Evolutionary conservation across 305 asterid species (phyloP).

Genomic region (Andrographis paniculata): DNA sequence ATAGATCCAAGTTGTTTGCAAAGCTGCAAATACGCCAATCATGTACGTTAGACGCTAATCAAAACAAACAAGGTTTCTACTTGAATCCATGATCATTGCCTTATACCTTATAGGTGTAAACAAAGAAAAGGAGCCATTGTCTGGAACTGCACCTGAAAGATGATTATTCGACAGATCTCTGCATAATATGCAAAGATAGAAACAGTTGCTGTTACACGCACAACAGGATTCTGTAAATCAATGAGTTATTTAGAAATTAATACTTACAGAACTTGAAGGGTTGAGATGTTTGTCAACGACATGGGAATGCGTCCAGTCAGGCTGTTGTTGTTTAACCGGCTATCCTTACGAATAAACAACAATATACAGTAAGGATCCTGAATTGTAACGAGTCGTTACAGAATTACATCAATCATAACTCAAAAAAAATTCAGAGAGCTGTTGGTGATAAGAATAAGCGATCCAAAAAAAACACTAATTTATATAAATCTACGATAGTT

Average conservation of each 20-base stretch:
- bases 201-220: conserved; percentile 10
- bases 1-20: conserved; percentile 84
- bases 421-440: background rate
- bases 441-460: background rate
- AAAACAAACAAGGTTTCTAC: conserved; percentile 12
- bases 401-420: background rate
- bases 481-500: too few species aligned
- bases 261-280: conserved; percentile 57
- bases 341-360: conserved; percentile 33
- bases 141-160: conserved; percentile 91
- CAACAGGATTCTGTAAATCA: conserved; percentile 5
- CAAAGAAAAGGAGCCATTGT: conserved; percentile 90
- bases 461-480: background rate
- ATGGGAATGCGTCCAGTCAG: conserved; percentile 42
- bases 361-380: conserved; percentile 12
- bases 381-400: background rate
- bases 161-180: conserved; percentile 93
- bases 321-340: conserved; percentile 57
- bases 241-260: conserved; percentile 9
- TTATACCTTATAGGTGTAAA: conserved; percentile 92
- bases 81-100: conserved; percentile 8
- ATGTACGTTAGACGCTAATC: conserved; percentile 18
- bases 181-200: conserved; percentile 21
- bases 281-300: conserved; percentile 37
- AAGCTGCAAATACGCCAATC: conserved; percentile 46